Conservation (phyloP, 2,329 filamentous ascomycete genomes). For the Botrytis paeoniae region DNA sequence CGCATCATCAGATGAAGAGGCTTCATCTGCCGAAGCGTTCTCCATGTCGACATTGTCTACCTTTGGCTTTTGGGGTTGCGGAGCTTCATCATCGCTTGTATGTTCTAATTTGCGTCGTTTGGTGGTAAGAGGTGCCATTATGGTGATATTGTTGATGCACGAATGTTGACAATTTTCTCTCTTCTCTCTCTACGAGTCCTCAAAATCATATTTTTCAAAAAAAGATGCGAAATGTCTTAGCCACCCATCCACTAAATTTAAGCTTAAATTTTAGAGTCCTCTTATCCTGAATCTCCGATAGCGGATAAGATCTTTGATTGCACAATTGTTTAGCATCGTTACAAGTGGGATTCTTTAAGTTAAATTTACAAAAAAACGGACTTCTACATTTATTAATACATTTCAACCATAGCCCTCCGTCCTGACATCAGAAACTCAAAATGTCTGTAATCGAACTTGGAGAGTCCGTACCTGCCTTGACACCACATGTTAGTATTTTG, state of each 20-base stretch:
- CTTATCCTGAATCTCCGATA: conserved; percentile 22
- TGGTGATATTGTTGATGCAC: background rate
- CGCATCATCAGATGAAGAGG: conserved; percentile 28
- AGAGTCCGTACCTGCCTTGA: conserved; percentile 38
- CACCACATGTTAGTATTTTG: conserved; percentile 37
- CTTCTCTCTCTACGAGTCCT: background rate
- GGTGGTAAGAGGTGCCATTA: conserved; percentile 30
- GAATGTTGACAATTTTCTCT: conserved; percentile 6
- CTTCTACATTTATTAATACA: background rate
- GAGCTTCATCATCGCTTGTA: conserved; percentile 13
- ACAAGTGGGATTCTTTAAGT: background rate
- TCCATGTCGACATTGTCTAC: conserved; percentile 15
- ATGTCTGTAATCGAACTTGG: conserved; percentile 39
- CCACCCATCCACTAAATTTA: conserved; percentile 17
- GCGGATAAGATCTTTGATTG: conserved; percentile 19
- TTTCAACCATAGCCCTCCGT: background rate
- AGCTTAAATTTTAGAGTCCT: conserved; percentile 17
- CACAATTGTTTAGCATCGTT: background rate
- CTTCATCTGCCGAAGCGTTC: conserved; percentile 15
- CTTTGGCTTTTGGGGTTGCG: conserved; percentile 10
- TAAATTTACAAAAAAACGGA: background rate
- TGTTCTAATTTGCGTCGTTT: conserved; percentile 40
- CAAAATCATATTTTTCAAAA: conserved; percentile 18
- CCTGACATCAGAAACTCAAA: conserved; percentile 5
- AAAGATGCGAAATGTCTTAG: conserved; percentile 12